phyloP scores from a whole-genome alignment of 2,329 filamentous ascomycete genomes.

The Lachnum nothofagi region DNA sequence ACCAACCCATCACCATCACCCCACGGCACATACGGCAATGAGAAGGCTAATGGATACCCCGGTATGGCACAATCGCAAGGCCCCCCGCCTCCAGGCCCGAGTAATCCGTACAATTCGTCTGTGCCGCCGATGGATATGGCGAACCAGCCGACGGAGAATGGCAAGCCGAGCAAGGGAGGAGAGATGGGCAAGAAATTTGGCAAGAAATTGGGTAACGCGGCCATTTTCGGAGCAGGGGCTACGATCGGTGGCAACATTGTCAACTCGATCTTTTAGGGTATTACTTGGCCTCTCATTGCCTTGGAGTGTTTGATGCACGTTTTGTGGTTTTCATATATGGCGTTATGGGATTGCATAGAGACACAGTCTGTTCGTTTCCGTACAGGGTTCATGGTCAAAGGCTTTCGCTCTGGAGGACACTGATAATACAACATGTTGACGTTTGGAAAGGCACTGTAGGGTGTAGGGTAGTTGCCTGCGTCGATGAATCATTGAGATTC shows the following conservation, averaged over 20 bases:
- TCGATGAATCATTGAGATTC: too few relatives aligned
- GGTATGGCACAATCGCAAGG: conserved; percentile 21
- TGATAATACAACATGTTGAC: too few relatives aligned
- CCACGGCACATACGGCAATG: conserved; percentile 35
- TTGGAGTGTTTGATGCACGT: too few relatives aligned
- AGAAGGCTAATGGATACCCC: conserved; percentile 27
- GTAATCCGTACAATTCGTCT: conserved; percentile 61
- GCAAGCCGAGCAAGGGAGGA: conserved; percentile 42
- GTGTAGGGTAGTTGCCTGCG: too few relatives aligned
- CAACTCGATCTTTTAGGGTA: conserved; percentile 73
- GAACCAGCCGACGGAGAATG: conserved; percentile 42
- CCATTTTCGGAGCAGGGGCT: conserved; percentile 89
- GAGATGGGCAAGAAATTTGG: conserved; percentile 90
- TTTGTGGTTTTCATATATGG: neutral
- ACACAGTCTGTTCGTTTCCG: too few relatives aligned
- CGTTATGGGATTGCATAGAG: too few relatives aligned
- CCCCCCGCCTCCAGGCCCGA: conserved; percentile 41
- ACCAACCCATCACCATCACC: conserved; percentile 29
- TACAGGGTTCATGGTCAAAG: too few relatives aligned
- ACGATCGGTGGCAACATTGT: conserved; percentile 87
- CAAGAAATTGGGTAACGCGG: conserved; percentile 80
- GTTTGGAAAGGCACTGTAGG: too few relatives aligned
- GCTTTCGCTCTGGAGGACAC: neutral
- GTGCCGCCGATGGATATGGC: conserved; percentile 72
- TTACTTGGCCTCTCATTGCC: too few relatives aligned